Evolutionary conservation across 148 eudicot genomes (phyloP), one percentile per base, ranked within the genome.

Genomic region (Linanthus parryae): DNA sequence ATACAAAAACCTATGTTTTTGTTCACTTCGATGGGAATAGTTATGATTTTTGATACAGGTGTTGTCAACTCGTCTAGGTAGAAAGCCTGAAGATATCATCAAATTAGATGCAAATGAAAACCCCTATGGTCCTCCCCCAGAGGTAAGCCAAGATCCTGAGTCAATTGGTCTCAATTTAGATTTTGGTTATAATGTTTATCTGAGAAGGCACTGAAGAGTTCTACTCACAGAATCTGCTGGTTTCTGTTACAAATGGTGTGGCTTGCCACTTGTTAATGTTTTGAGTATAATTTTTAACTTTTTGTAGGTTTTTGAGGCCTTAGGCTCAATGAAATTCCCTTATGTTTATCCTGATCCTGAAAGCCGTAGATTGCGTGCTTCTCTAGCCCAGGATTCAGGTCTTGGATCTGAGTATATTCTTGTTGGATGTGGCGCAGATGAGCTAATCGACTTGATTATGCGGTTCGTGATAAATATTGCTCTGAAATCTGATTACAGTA

Each of bases 61-160:
- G 39, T 65, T 92, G 62, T 92, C 99, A 31, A 69, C 96, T 54
- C 96, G 84, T 17, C 91, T 92, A 53, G 96, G 99, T 59, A 75
- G 94, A 62, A 84, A 92, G 73, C 96, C 96, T 8, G 96, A 92
- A 66, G 96, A 92, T 52, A 92, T 87, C 23, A 55, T 92, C 60
- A 92, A 87, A 61, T 59, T 92, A 64, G 98, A 92, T 63, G 98
- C 98, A 38, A 92, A 92, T 57, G 98, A 91, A 66, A 91, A 91
- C 48, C 95, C 94, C 42, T 87, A 92, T 54, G 99, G 96, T 57
- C 96, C 99, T 44, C 99, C 99, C 29, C 99, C 99, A 56, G 99
- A 92, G 94, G 99, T 63, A 87, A 70, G 81, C n/a, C n/a, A n/a
- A n/a, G n/a, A n/a, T n/a, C n/a, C n/a, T n/a, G n/a, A n/a, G n/a